A percentile compares a stretch with the other conserved stretches of the same genome.
Evolutionary conservation across 345 rosid genomes (phyloP).

Genomic region (Gossypium mustelinum): DNA sequence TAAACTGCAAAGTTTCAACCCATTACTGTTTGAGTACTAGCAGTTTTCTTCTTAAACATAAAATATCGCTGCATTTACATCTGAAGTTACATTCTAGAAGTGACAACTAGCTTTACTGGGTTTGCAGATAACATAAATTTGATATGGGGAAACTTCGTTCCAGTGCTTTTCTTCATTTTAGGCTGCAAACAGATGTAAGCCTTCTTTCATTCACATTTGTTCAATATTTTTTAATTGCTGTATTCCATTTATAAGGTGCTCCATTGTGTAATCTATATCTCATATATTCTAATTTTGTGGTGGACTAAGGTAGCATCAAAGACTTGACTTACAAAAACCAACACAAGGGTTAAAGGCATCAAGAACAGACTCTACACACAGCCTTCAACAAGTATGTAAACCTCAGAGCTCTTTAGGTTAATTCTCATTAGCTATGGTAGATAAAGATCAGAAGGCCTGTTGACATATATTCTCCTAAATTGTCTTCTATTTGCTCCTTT

Average conservation of each 20-base stretch:
- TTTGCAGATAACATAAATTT: background rate
- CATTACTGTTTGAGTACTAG: background rate
- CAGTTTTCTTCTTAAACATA: background rate
- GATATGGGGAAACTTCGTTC: background rate
- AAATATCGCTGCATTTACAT: background rate
- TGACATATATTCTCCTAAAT: background rate
- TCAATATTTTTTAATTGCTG: background rate
- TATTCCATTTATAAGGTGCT: background rate
- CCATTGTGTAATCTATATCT: background rate
- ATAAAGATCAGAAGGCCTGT: background rate
- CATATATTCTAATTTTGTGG: constrained; percentile 1
- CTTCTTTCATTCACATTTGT: background rate
- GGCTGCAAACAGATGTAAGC: background rate
- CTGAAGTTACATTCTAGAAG: background rate
- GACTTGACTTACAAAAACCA: constrained; percentile 29
- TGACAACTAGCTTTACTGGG: background rate
- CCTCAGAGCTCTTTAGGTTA: background rate
- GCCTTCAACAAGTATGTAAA: constrained; percentile 36
- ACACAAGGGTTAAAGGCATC: constrained; percentile 23
- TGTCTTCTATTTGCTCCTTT: constrained; percentile 7
- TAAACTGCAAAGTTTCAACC: background rate
- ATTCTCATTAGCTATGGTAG: background rate
- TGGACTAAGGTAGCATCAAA: constrained; percentile 25
- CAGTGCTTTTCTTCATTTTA: background rate
- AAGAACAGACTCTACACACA: constrained; percentile 19